A percentile compares a stretch with the other conserved stretches of the same genome.
Evolutionary conservation across 495 filamentous ascomycete genomes (phyloP).

Genomic region (Extremus antarcticus): DNA sequence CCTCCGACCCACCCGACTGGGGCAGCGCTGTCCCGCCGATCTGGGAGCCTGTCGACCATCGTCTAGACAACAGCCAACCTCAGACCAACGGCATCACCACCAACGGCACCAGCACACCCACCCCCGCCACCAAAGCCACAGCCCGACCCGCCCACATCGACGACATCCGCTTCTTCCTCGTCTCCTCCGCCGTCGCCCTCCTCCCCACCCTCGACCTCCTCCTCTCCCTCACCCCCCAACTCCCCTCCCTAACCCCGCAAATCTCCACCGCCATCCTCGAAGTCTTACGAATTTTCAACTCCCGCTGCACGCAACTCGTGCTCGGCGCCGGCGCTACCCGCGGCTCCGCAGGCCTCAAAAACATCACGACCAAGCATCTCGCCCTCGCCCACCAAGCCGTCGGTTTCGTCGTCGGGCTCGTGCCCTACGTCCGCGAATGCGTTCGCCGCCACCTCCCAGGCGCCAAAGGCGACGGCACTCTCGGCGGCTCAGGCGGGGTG

Average conservation of each 20-base stretch:
- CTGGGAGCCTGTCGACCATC: slow-evolving; percentile 9
- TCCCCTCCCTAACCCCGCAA: slow-evolving; percentile 79
- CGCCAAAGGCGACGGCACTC: too few relatives aligned
- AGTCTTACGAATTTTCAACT: slow-evolving; percentile 85
- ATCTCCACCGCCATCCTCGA: slow-evolving; percentile 61
- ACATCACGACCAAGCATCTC: slow-evolving; percentile 93
- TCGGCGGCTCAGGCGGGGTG: background rate
- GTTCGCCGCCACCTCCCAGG: slow-evolving; percentile 59
- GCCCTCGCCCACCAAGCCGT: slow-evolving; percentile 84
- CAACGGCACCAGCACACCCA: slow-evolving; percentile 12
- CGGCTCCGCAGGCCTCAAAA: slow-evolving; percentile 75
- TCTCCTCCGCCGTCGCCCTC: slow-evolving; percentile 67
- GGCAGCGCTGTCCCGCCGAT: slow-evolving; percentile 38
- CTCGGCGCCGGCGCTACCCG: slow-evolving; percentile 85
- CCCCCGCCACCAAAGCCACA: background rate
- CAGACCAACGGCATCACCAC: too few relatives aligned
- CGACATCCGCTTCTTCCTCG: slow-evolving; percentile 73
- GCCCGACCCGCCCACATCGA: slow-evolving; percentile 57
- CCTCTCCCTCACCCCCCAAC: slow-evolving; percentile 67
- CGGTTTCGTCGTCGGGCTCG: slow-evolving; percentile 73
- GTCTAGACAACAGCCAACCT: background rate
- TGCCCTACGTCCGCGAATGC: slow-evolving; percentile 87
- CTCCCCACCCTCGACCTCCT: slow-evolving; percentile 72
- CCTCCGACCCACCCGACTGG: slow-evolving; percentile 69
- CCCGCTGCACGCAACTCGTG: slow-evolving; percentile 83